phyloP scores from a whole-genome alignment of 2,329 filamentous ascomycete genomes.

The Fusarium luffae region DNA sequence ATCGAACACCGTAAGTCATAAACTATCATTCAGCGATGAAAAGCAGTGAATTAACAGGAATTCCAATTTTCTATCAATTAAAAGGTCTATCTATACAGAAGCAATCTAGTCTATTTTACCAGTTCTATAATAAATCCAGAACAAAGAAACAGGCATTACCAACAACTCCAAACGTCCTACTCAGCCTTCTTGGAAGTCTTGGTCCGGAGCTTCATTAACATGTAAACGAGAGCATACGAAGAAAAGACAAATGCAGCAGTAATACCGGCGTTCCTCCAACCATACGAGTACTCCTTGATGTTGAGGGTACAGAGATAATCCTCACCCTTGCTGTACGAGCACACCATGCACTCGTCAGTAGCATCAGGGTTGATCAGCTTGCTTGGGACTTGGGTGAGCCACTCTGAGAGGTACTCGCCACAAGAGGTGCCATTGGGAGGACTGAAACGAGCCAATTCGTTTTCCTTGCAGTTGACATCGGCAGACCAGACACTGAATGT shows the following conservation, averaged over 20 bases:
- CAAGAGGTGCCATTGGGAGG: constrained; percentile 66
- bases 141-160: neutral
- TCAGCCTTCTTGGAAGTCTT: constrained; percentile 61
- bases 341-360: constrained; percentile 67
- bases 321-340: constrained; percentile 66
- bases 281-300: constrained; percentile 69
- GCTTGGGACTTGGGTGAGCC: constrained; percentile 55
- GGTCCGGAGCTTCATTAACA: constrained; percentile 61
- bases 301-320: constrained; percentile 72
- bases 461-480: constrained; percentile 58
- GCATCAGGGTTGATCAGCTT: constrained; percentile 71
- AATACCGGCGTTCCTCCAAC: constrained; percentile 74
- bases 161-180: neutral
- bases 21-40: neutral
- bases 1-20: neutral
- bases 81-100: neutral
- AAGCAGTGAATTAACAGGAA: neutral
- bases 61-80: neutral
- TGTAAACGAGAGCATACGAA: constrained; percentile 61
- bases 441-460: constrained; percentile 64
- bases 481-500: constrained; percentile 62
- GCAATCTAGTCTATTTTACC: neutral
- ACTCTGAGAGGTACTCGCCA: constrained; percentile 65
- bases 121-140: neutral
- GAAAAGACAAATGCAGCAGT: constrained; percentile 66